A percentile compares a stretch with the other conserved stretches of the same genome.
Conservation (phyloP, 345 rosid species). For the Eucalyptus erythrocorys region DNA sequence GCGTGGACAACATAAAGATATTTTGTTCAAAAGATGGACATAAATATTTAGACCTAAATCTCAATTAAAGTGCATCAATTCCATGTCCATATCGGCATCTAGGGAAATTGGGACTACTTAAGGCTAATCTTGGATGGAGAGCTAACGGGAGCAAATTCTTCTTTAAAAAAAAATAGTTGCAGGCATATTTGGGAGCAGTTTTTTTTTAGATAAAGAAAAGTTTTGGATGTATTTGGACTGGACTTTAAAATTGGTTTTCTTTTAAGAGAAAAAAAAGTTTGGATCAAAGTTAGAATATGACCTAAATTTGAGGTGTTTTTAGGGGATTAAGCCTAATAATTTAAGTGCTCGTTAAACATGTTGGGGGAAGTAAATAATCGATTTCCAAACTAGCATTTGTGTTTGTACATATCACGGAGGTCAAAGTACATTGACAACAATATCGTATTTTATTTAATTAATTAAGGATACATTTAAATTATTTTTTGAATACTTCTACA, state of each 20-base stretch:
- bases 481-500: neutral
- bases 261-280: neutral
- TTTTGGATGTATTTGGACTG: accelerated
- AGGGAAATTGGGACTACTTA: neutral
- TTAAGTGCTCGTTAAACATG: neutral
- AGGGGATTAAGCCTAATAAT: neutral
- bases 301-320: neutral
- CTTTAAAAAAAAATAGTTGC: accelerated
- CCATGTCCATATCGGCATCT: neutral
- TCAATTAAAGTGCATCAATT: neutral
- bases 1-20: neutral
- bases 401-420: neutral
- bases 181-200: neutral
- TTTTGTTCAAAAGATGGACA: neutral
- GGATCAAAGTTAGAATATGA: neutral
- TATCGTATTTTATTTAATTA: neutral
- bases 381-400: neutral
- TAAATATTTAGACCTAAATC: neutral
- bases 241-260: neutral
- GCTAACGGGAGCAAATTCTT: neutral
- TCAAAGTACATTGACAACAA: neutral
- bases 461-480: neutral
- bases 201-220: neutral
- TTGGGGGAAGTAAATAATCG: neutral
- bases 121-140: neutral